Conservation (phyloP, 805 yeast genomes). For the Kuraishia hungarica region DNA sequence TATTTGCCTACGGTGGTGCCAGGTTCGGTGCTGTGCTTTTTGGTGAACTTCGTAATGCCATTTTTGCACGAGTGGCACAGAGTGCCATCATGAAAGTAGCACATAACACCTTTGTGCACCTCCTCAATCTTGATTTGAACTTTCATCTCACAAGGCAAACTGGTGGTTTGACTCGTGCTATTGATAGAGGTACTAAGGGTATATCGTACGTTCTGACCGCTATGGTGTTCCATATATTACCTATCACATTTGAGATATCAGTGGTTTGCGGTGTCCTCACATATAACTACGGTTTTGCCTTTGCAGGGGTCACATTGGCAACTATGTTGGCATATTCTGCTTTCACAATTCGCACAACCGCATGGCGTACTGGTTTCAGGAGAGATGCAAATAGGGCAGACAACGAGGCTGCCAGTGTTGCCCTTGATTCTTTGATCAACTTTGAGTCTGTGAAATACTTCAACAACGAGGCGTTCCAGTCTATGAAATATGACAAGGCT, state of each 20-base stretch:
- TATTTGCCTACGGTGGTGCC: conserved; percentile 88
- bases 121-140: conserved; percentile 75
- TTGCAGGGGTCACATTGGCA: conserved; percentile 79
- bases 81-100: conserved; percentile 89
- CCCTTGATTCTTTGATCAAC: conserved; percentile 87
- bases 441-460: conserved; percentile 92
- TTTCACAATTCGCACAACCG: conserved; percentile 86
- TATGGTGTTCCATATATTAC: conserved; percentile 95
- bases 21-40: conserved; percentile 90
- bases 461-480: conserved; percentile 80
- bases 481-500: conserved; percentile 70
- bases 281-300: conserved; percentile 81
- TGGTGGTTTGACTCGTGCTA: conserved; percentile 93
- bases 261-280: conserved; percentile 92
- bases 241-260: conserved; percentile 84
- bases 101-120: conserved; percentile 73
- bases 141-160: conserved; percentile 91
- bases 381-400: conserved; percentile 88
- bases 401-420: conserved; percentile 91
- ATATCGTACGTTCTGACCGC: conserved; percentile 88
- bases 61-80: conserved; percentile 93
- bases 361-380: conserved; percentile 94
- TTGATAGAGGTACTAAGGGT: conserved; percentile 97
- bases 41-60: conserved; percentile 92
- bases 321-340: conserved; percentile 87